A percentile compares a stretch with the other conserved stretches of the same genome.
Conservation (phyloP, 129 eudicot genomes). For the Saposhnikovia divaricata region DNA sequence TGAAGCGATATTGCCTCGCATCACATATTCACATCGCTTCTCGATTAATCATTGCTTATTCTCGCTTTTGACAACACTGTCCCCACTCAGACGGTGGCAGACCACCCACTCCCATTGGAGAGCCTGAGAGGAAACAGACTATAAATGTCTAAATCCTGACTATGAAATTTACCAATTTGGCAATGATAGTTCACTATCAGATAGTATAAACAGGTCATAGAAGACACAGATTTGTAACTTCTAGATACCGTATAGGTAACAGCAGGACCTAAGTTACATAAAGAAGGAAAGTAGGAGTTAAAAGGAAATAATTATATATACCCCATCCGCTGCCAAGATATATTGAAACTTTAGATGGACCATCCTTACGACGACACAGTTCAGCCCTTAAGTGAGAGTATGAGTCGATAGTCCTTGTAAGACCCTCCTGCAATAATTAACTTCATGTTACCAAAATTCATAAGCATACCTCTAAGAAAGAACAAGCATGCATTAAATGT, state of each 20-base stretch:
- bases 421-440: slow-evolving; percentile 65
- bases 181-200: too few relatives aligned
- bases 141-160: too few relatives aligned
- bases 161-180: too few relatives aligned
- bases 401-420: slow-evolving; percentile 78
- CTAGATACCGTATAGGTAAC: not conserved
- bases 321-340: slow-evolving; percentile 77
- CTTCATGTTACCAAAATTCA: not conserved
- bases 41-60: not conserved
- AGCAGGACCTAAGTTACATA: not conserved
- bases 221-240: too few relatives aligned
- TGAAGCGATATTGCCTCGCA: too few relatives aligned
- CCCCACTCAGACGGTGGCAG: too few relatives aligned
- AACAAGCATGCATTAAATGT: not conserved
- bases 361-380: slow-evolving; percentile 38
- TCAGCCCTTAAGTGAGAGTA: slow-evolving; percentile 71
- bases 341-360: slow-evolving; percentile 63
- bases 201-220: too few relatives aligned
- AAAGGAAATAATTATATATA: slow-evolving; percentile 11
- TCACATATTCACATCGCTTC: not conserved
- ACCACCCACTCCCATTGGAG: too few relatives aligned
- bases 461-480: not conserved
- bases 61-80: too few relatives aligned
- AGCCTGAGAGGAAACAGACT: too few relatives aligned
- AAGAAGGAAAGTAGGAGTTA: not conserved